A percentile compares a stretch with the other conserved stretches of the same genome.
These are phyloP conservation scores for Codiaeum variegatum DNA, from an alignment of 441 rosid species.

Conservation along the genomic window DNA sequence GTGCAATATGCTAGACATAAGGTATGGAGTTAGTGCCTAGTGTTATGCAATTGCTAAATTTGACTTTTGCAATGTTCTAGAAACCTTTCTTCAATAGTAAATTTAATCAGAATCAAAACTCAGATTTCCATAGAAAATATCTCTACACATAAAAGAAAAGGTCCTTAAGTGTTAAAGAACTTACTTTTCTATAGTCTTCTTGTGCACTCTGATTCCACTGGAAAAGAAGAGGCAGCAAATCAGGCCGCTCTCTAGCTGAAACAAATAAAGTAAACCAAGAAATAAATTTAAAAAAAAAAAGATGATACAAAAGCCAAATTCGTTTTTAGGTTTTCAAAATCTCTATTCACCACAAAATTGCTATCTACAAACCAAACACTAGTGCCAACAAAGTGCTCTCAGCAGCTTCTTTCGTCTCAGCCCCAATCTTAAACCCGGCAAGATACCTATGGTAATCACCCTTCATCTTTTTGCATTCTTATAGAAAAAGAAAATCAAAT, in stretches of 20 bases:
- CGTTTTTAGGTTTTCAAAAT: neutral
- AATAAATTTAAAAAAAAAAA: neutral
- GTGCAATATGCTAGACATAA: neutral
- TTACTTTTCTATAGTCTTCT: conserved; percentile 97
- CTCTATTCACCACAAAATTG: neutral
- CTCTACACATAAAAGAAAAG: neutral
- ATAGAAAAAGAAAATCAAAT: no score
- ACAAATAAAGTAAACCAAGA: conserved; percentile 23
- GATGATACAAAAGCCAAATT: neutral
- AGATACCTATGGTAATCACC: no score
- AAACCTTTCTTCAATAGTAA: no score
- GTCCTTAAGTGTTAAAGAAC: neutral
- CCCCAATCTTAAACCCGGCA: no score
- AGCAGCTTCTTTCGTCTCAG: no score
- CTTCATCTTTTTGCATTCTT: no score
- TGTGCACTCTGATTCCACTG: conserved; percentile 96
- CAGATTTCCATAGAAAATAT: no score
- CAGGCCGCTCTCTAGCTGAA: conserved; percentile 98
- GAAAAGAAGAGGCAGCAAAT: conserved; percentile 79
- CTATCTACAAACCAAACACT: conserved; percentile 19
- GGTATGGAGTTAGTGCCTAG: neutral
- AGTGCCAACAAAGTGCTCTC: no score
- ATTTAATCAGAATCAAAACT: no score
- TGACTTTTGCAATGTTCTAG: no score
- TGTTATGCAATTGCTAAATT: neutral